phyloP scores from a whole-genome alignment of 306 rosid species.

The Acacia crassicarpa region DNA sequence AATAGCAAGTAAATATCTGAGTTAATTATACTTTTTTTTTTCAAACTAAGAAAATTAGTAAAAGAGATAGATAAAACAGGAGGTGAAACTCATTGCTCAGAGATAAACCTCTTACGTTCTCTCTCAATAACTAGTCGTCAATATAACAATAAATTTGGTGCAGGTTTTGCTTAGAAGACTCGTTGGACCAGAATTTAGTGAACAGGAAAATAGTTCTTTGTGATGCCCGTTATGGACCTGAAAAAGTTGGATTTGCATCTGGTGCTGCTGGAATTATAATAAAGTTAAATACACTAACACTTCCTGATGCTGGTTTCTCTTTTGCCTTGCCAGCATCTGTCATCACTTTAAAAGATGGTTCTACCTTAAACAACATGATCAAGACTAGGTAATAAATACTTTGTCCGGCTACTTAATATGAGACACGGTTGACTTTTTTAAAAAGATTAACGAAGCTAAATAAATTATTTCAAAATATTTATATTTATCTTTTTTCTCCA shows the following conservation, averaged over 20 bases:
- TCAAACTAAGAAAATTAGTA: neutral
- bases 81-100: neutral
- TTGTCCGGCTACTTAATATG: too few relatives aligned
- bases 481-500: too few relatives aligned
- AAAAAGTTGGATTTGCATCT: neutral
- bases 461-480: too few relatives aligned
- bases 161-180: slow-evolving; percentile 4
- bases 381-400: neutral
- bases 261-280: slow-evolving; percentile 28
- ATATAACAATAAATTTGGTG: neutral
- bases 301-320: neutral
- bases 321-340: slow-evolving; percentile 34
- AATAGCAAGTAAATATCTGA: neutral
- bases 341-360: neutral
- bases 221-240: neutral
- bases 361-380: neutral
- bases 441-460: too few relatives aligned
- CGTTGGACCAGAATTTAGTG: slow-evolving; percentile 20
- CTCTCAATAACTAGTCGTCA: neutral
- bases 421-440: too few relatives aligned
- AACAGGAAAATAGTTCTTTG: slow-evolving; percentile 47
- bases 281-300: neutral
- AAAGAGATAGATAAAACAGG: neutral
- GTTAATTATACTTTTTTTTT: neutral
- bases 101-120: too few relatives aligned